Percentiles rank a stretch among this genome's conserved stretches.
These are phyloP conservation scores for Auricularia heimuer DNA, from an alignment of 768 basidiomycete genomes.

Conservation along the genomic window DNA sequence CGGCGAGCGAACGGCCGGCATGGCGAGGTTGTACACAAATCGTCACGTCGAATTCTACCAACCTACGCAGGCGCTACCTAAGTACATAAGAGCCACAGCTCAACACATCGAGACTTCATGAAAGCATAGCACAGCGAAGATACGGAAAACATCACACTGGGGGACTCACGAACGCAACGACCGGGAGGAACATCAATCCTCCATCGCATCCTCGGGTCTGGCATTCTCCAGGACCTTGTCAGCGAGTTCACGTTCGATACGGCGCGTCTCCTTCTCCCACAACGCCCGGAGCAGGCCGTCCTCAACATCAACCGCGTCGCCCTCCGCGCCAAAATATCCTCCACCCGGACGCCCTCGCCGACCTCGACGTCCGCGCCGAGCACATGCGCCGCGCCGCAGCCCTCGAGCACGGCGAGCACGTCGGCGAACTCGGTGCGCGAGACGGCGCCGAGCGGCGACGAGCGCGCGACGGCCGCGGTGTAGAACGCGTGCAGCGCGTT, in stretches of 20 bases:
- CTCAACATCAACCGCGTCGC: background rate
- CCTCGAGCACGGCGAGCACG: constrained; percentile 61
- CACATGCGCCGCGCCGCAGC: constrained; percentile 33
- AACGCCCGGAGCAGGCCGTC: background rate
- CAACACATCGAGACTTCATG: too few relatives aligned
- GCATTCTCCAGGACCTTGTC: background rate
- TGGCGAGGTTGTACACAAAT: too few relatives aligned
- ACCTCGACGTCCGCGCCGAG: background rate
- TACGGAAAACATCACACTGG: too few relatives aligned
- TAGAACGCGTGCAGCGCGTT: constrained; percentile 60
- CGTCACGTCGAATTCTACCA: too few relatives aligned
- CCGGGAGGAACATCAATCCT: background rate
- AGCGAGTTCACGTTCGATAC: background rate
- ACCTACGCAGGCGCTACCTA: too few relatives aligned
- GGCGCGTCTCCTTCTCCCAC: background rate
- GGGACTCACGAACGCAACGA: too few relatives aligned
- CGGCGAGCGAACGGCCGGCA: too few relatives aligned
- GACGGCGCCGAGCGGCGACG: constrained; percentile 48
- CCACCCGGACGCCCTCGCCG: background rate
- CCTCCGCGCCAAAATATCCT: background rate
- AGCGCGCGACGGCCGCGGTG: constrained; percentile 42
- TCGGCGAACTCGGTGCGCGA: constrained; percentile 72
- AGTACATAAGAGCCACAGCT: too few relatives aligned
- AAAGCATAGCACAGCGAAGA: too few relatives aligned
- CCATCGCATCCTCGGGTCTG: background rate